Conservation (phyloP, 805 yeast species). For the Wickerhamomyces silvicola region DNA sequence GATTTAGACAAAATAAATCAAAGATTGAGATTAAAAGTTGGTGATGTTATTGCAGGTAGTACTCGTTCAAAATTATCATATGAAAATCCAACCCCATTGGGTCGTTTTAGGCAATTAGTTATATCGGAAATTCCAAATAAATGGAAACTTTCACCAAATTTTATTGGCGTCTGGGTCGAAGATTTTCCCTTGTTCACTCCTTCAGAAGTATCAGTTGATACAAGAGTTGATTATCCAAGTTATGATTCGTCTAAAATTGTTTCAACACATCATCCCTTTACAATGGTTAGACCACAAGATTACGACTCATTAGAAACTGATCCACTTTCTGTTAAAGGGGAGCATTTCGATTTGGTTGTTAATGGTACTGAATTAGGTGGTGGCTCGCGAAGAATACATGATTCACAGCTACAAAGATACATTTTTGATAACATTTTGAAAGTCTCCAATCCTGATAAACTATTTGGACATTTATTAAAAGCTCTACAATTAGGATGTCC, state of each 20-base stretch:
- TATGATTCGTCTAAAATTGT: conserved; percentile 45
- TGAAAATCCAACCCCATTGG: conserved; percentile 95
- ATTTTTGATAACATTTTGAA: conserved; percentile 60
- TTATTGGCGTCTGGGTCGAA: conserved; percentile 79
- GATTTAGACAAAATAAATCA: conserved; percentile 25
- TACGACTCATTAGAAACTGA: conserved; percentile 44
- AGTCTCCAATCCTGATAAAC: conserved; percentile 47
- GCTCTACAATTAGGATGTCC: conserved; percentile 93
- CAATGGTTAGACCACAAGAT: conserved; percentile 78
- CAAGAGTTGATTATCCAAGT: conserved; percentile 44
- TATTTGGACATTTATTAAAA: conserved; percentile 80
- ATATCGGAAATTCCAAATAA: conserved; percentile 45
- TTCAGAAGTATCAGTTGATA: conserved; percentile 30
- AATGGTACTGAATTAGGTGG: conserved; percentile 98
- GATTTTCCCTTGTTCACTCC: conserved; percentile 93
- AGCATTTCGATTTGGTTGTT: conserved; percentile 88
- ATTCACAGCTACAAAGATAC: conserved; percentile 66
- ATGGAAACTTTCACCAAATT: conserved; percentile 29
- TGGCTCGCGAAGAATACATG: conserved; percentile 94
- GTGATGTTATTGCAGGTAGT: conserved; percentile 75
- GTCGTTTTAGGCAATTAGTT: conserved; percentile 73
- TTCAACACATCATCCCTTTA: conserved; percentile 96
- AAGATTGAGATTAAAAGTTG: conserved; percentile 41
- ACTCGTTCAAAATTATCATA: conserved; percentile 65
- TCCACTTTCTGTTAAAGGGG: conserved; percentile 71